phyloP scores from a whole-genome alignment of 306 rosid species.

The Rosa chinensis region DNA sequence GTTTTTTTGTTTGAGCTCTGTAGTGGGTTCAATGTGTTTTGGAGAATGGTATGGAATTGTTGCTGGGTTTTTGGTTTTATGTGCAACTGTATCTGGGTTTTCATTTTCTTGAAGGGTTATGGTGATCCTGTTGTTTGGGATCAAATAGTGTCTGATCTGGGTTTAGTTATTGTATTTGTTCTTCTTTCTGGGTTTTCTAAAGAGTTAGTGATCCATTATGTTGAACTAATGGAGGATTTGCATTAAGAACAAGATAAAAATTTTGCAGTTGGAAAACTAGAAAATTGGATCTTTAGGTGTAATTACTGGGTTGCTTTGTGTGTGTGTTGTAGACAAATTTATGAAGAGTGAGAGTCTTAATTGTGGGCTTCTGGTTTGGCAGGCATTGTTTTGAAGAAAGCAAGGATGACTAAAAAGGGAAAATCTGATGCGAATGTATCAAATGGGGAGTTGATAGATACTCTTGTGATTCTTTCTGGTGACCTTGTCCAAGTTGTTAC shows the following conservation, averaged over 20 bases:
- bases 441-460: slow-evolving; percentile 53
- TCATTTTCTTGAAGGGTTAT: slow-evolving; percentile 7
- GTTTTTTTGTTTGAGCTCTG: not conserved
- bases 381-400: slow-evolving; percentile 85
- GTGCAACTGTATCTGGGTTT: slow-evolving; percentile 16
- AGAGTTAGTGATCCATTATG: not conserved
- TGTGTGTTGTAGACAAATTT: not conserved
- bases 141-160: slow-evolving; percentile 29
- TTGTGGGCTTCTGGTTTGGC: slow-evolving; percentile 10
- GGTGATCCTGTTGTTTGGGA: slow-evolving; percentile 16
- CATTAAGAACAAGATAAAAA: not conserved
- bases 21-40: not conserved
- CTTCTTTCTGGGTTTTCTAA: not conserved
- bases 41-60: not conserved
- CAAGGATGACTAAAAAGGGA: slow-evolving; percentile 74
- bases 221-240: not conserved
- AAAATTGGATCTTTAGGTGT: not conserved
- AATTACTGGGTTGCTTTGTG: not conserved
- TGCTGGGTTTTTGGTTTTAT: slow-evolving; percentile 6
- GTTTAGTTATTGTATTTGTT: slow-evolving; percentile 3
- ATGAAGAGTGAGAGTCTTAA: not conserved
- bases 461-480: slow-evolving; percentile 60
- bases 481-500: slow-evolving; percentile 88
- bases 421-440: slow-evolving; percentile 46
- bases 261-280: not conserved